These are phyloP conservation scores for Cordyceps cateniannulata DNA, from an alignment of 2,329 filamentous ascomycete species.

Conservation along the genomic window DNA sequence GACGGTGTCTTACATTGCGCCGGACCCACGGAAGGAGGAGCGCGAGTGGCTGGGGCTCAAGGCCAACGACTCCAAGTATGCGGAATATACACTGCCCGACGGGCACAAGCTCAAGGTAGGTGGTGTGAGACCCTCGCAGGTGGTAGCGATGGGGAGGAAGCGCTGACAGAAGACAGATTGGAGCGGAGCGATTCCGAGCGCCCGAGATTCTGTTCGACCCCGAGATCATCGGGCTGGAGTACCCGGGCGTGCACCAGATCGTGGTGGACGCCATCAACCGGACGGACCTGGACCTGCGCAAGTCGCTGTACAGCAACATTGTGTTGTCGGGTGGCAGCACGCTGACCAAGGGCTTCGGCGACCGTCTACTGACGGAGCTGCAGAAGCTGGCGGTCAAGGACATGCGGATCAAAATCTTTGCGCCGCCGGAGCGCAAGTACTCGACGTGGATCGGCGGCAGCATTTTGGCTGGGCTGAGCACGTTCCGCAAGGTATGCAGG, in stretches of 20 bases:
- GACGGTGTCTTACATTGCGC: conserved; percentile 82
- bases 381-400: conserved; percentile 94
- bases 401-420: conserved; percentile 99
- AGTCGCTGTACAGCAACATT: conserved; percentile 91
- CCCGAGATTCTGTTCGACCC: conserved; percentile 97
- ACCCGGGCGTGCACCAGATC: conserved; percentile 94
- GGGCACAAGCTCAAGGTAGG: conserved; percentile 84
- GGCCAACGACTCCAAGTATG: conserved; percentile 67
- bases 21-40: conserved; percentile 88
- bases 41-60: conserved; percentile 88
- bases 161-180: conserved; percentile 52
- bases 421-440: conserved; percentile 94
- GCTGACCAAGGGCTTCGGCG: conserved; percentile 92
- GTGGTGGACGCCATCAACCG: conserved; percentile 93
- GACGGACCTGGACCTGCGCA: conserved; percentile 92
- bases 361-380: conserved; percentile 84
- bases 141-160: not conserved
- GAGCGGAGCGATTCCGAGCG: conserved; percentile 88
- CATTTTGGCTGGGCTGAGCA: conserved; percentile 92
- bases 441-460: conserved; percentile 99
- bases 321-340: conserved; percentile 95
- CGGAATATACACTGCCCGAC: conserved; percentile 87
- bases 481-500: conserved; percentile 81
- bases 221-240: conserved; percentile 93
- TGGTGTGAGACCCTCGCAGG: not conserved